A percentile compares a stretch with the other conserved stretches of the same genome.
Conservation (phyloP, 352 stramenopile genomes). For the Globisporangium ultimum region DNA sequence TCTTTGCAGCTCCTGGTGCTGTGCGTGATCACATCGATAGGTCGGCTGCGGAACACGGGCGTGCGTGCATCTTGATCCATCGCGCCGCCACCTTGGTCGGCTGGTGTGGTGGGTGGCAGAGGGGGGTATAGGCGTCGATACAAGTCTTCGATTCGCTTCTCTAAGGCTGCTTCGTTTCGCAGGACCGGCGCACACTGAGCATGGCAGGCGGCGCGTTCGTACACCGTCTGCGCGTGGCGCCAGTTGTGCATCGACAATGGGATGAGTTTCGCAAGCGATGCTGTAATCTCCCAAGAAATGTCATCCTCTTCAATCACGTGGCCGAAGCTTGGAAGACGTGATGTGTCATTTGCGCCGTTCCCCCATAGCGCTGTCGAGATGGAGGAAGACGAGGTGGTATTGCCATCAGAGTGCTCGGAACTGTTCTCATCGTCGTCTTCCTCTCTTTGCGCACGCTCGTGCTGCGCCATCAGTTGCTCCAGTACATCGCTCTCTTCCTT, state of each 20-base stretch:
- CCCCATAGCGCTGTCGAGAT: constrained; percentile 12
- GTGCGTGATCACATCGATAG: constrained; percentile 52
- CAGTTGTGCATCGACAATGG: constrained; percentile 71
- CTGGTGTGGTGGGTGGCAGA: background rate
- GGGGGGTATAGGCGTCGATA: constrained; percentile 52
- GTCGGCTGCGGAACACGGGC: constrained; percentile 30
- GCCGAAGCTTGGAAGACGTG: constrained; percentile 42
- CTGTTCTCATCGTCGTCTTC: constrained; percentile 6
- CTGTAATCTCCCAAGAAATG: constrained; percentile 46
- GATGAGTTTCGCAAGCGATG: constrained; percentile 52
- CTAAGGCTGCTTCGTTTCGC: constrained; percentile 34
- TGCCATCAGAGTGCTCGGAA: background rate
- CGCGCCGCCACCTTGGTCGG: constrained; percentile 4
- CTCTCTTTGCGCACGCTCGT: constrained; percentile 16
- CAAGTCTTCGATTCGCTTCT: constrained; percentile 49
- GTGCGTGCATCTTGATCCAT: constrained; percentile 12
- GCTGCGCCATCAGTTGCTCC: constrained; percentile 20
- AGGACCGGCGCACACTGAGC: constrained; percentile 53
- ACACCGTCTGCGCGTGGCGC: constrained; percentile 51
- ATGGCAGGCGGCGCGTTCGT: constrained; percentile 49
- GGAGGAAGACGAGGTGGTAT: background rate
- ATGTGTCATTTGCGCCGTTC: constrained; percentile 11
- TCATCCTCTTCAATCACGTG: constrained; percentile 71
- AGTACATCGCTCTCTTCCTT: constrained; percentile 35
- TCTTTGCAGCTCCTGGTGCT: constrained; percentile 25